A percentile compares a stretch with the other conserved stretches of the same genome.
Conservation (phyloP, 768 basidiomycete genomes). For the Xerocomellus chrysenteron region DNA sequence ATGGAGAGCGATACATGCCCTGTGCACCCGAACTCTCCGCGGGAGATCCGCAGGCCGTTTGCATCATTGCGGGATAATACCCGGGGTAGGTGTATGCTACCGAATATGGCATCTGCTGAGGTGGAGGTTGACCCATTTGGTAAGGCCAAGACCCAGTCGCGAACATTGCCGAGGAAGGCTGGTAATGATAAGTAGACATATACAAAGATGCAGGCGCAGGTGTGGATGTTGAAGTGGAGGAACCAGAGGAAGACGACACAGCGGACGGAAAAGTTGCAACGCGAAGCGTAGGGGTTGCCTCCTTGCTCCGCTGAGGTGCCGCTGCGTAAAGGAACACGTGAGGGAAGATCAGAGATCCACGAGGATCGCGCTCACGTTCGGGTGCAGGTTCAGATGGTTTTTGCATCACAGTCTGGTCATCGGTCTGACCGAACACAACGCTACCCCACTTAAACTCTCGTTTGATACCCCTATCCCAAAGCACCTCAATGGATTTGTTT, state of each 20-base stretch:
- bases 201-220: constrained; percentile 23
- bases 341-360: constrained; percentile 5
- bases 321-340: constrained; percentile 11
- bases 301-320: constrained; percentile 12
- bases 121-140: constrained; percentile 20
- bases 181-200: constrained; percentile 21
- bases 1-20: constrained; percentile 24
- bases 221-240: constrained; percentile 19
- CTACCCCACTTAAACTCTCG: constrained; percentile 83
- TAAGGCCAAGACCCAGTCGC: constrained; percentile 36
- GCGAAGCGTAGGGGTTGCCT: constrained; percentile 20
- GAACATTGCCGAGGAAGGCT: constrained; percentile 17
- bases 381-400: constrained; percentile 61
- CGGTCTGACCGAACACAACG: constrained; percentile 73
- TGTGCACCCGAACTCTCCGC: constrained; percentile 18
- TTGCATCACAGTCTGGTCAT: constrained; percentile 62
- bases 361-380: constrained; percentile 40
- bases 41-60: constrained; percentile 12
- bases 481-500: constrained; percentile 68
- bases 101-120: constrained; percentile 23
- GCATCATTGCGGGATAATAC: constrained; percentile 23
- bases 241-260: constrained; percentile 17
- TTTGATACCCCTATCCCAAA: constrained; percentile 75
- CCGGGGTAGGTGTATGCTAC: constrained; percentile 18
- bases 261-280: constrained; percentile 25